A percentile compares a stretch with the other conserved stretches of the same genome.
phyloP scores from a whole-genome alignment of 306 rosid species.

The Geum urbanum region DNA sequence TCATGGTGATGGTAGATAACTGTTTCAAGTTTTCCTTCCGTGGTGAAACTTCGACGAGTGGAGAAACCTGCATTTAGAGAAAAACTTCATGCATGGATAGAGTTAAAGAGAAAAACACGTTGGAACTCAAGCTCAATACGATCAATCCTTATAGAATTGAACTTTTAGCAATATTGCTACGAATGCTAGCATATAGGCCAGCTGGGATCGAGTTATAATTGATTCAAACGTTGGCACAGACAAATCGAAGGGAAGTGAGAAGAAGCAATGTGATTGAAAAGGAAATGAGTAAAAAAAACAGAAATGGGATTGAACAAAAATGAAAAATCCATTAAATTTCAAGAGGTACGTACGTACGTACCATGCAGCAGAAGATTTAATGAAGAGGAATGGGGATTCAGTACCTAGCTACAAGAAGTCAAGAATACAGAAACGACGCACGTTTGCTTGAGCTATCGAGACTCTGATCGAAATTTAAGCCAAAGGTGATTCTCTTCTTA shows the following conservation, averaged over 20 bases:
- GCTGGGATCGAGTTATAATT: not conserved
- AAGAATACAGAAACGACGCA: not conserved
- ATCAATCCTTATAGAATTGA: not conserved
- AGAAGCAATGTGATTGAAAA: constrained; percentile 14
- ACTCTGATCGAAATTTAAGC: not conserved
- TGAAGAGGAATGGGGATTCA: not conserved
- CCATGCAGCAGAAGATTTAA: not conserved
- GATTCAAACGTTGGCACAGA: constrained; percentile 12
- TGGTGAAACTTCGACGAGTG: too few species aligned
- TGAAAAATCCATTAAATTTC: too few species aligned
- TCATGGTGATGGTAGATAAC: not conserved
- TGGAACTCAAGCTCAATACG: not conserved
- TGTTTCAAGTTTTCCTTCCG: not conserved
- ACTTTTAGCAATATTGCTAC: not conserved
- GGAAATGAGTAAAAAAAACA: not conserved
- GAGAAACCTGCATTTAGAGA: too few species aligned
- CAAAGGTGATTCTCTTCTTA: not conserved
- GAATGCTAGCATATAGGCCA: not conserved
- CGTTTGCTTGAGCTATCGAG: not conserved
- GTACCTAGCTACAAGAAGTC: too few species aligned
- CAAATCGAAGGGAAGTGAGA: constrained; percentile 13
- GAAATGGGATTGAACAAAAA: not conserved
- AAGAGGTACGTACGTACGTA: not conserved
- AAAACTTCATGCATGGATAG: not conserved
- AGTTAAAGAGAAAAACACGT: not conserved